These are phyloP conservation scores for Citrus sp. DNA, from an alignment of 345 rosid species.

Conservation along the genomic window DNA sequence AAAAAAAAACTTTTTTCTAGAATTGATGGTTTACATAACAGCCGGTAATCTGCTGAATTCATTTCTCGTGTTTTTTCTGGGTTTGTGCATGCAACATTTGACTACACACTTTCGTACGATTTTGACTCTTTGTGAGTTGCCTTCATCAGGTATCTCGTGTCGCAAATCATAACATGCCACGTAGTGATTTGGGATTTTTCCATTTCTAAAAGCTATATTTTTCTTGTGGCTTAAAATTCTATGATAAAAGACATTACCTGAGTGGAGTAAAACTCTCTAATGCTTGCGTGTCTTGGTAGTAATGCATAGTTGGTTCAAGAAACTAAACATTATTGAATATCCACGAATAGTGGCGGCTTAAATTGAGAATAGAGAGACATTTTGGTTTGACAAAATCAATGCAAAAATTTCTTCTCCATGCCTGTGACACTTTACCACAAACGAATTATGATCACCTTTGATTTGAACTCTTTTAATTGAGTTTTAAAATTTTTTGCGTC, in stretches of 20 bases:
- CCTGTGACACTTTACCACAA: too few relatives aligned
- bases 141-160: background rate
- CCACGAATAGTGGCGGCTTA: too few relatives aligned
- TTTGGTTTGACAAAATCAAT: too few relatives aligned
- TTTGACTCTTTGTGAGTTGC: background rate
- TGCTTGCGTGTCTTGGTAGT: background rate
- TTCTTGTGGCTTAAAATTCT: background rate
- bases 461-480: too few relatives aligned
- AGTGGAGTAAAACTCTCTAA: background rate
- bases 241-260: too few relatives aligned
- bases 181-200: background rate
- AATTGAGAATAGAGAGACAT: too few relatives aligned
- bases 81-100: background rate
- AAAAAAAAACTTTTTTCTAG: background rate
- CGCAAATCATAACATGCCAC: background rate
- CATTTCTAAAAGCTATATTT: background rate
- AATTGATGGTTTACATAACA: background rate
- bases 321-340: background rate
- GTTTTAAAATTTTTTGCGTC: too few relatives aligned
- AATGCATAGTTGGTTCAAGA: background rate
- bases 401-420: too few relatives aligned
- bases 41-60: background rate
- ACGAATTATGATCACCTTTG: too few relatives aligned
- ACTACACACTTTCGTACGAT: background rate
- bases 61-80: too few relatives aligned